Evolutionary conservation across 2,329 filamentous ascomycete genomes (phyloP).

Genomic region (Neocatenulostroma microsporum): DNA sequence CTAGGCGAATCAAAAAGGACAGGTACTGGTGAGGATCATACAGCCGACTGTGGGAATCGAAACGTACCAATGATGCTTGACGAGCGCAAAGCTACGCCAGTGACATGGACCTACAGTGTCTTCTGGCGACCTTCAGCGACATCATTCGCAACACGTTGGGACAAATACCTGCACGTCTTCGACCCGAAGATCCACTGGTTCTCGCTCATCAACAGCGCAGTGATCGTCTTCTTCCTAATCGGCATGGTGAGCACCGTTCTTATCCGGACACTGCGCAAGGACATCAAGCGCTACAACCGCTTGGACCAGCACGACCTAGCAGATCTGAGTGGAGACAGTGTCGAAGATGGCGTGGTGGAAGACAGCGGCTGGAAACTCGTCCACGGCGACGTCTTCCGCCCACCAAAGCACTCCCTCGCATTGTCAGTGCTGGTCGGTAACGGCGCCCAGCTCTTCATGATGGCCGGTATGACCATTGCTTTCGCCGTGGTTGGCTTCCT

Average conservation of each 20-base stretch:
- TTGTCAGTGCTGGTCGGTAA: conserved; percentile 86
- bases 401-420: conserved; percentile 71
- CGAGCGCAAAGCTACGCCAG: conserved; percentile 53
- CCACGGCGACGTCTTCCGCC: conserved; percentile 93
- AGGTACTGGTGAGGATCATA: conserved; percentile 39
- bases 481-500: conserved; percentile 93
- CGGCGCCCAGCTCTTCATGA: conserved; percentile 92
- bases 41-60: conserved; percentile 54
- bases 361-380: conserved; percentile 98
- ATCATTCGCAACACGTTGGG: conserved; percentile 94
- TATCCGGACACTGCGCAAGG: conserved; percentile 79
- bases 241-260: conserved; percentile 91
- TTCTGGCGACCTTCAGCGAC: conserved; percentile 79
- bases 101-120: conserved; percentile 87
- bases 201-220: conserved; percentile 89
- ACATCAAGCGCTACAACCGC: conserved; percentile 94
- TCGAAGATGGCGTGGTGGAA: conserved; percentile 91
- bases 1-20: conserved; percentile 49
- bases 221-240: conserved; percentile 87
- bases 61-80: conserved; percentile 56
- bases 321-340: conserved; percentile 70
- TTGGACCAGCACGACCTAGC: conserved; percentile 86
- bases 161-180: conserved; percentile 96
- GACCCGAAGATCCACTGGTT: conserved; percentile 99
- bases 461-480: conserved; percentile 88